Conservation (phyloP, 1,284 basidiomycete genomes). For the Melampsora medusae region DNA sequence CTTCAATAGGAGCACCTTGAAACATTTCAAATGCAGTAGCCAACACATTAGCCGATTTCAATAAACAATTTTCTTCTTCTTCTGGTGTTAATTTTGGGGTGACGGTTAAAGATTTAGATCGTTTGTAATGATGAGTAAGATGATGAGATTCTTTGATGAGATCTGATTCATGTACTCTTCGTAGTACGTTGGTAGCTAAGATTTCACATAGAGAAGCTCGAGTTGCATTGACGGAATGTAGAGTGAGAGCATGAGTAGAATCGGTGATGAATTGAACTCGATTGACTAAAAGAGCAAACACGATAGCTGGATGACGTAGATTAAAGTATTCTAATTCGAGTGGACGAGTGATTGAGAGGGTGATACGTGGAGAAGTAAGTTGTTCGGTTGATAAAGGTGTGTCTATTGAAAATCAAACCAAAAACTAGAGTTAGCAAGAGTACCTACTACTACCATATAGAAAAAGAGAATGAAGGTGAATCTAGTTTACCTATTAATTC, state of each 20-base stretch:
- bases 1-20: conserved; percentile 30
- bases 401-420: background rate
- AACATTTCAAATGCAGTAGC: conserved; percentile 33
- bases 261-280: conserved; percentile 41
- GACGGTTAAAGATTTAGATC: background rate
- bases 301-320: conserved; percentile 25
- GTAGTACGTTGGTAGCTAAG: conserved; percentile 50
- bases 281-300: conserved; percentile 40
- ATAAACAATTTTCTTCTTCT: conserved; percentile 38
- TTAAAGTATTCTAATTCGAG: conserved; percentile 36
- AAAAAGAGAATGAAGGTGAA: background rate
- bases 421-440: background rate
- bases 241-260: conserved; percentile 36
- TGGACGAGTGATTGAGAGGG: conserved; percentile 40
- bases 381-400: conserved; percentile 43
- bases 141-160: conserved; percentile 12
- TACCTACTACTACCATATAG: no score
- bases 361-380: conserved; percentile 35
- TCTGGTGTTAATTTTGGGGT: conserved; percentile 30
- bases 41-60: conserved; percentile 42
- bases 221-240: conserved; percentile 48
- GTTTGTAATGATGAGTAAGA: background rate
- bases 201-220: conserved; percentile 52
- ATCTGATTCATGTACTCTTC: conserved; percentile 45
- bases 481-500: background rate